phyloP scores from a whole-genome alignment of 2,329 filamentous ascomycete genomes.

The Apiospora arundinis region DNA sequence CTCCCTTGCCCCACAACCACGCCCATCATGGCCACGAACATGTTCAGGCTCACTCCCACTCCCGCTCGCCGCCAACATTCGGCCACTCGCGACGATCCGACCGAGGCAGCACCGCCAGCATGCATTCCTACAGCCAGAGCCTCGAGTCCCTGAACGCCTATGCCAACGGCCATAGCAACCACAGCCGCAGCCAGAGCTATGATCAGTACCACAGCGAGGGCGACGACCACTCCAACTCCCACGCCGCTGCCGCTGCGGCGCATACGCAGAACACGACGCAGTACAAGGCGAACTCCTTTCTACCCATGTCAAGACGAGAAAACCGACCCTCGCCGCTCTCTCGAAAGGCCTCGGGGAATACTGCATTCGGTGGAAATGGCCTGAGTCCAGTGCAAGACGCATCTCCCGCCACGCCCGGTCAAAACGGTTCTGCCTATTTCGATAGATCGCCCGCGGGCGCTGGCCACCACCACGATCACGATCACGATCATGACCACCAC shows the following conservation, averaged over 20 bases:
- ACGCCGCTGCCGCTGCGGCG: slow-evolving; percentile 21
- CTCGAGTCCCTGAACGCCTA: slow-evolving; percentile 35
- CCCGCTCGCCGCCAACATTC: slow-evolving; percentile 47
- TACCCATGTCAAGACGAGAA: slow-evolving; percentile 41
- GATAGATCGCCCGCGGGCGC: slow-evolving; percentile 28
- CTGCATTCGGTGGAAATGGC: not conserved
- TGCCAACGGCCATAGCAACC: slow-evolving; percentile 36
- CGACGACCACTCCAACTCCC: slow-evolving; percentile 24
- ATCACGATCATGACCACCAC: slow-evolving; percentile 29
- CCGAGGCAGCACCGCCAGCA: slow-evolving; percentile 31
- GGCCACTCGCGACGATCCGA: slow-evolving; percentile 45
- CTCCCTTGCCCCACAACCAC: slow-evolving; percentile 55
- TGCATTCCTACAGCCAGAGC: slow-evolving; percentile 39
- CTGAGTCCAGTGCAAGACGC: slow-evolving; percentile 31
- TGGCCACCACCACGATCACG: slow-evolving; percentile 36
- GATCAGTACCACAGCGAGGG: slow-evolving; percentile 39
- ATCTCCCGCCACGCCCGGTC: slow-evolving; percentile 24
- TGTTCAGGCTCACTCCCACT: slow-evolving; percentile 45
- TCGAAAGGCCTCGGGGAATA: slow-evolving; percentile 35
- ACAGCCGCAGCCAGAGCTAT: slow-evolving; percentile 43
- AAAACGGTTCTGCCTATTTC: slow-evolving; percentile 26
- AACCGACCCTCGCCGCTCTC: slow-evolving; percentile 42
- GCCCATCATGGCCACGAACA: slow-evolving; percentile 47
- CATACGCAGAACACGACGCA: slow-evolving; percentile 36
- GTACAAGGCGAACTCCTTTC: slow-evolving; percentile 42